phyloP scores from a whole-genome alignment of 1,284 basidiomycete species.

The Melampsora larici-populina region DNA sequence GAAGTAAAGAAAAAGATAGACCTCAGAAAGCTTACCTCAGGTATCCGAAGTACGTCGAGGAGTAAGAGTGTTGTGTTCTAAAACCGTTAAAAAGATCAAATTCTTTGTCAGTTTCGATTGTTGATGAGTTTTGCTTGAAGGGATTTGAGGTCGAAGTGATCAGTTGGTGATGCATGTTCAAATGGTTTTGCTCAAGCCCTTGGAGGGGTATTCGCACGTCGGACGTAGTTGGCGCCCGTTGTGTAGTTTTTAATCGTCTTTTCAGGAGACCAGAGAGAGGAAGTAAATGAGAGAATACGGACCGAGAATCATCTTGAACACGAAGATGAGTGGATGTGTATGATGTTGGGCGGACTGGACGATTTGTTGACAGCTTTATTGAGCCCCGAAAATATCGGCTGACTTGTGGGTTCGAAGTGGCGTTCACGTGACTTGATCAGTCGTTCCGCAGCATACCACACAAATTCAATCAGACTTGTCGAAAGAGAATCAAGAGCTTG shows the following conservation, averaged over 20 bases:
- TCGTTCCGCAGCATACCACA: too few species aligned
- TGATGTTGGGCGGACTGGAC: too few species aligned
- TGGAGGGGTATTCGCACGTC: not conserved
- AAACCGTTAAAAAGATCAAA: too few species aligned
- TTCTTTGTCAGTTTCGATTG: too few species aligned
- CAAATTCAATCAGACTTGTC: too few species aligned
- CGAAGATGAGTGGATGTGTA: too few species aligned
- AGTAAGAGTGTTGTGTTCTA: not conserved
- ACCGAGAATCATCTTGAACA: too few species aligned
- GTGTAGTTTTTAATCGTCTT: slow-evolving; percentile 1
- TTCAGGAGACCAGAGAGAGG: not conserved
- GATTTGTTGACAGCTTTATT: too few species aligned
- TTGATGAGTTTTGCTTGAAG: not conserved
- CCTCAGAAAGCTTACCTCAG: not conserved
- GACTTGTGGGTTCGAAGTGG: too few species aligned
- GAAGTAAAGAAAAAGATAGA: not conserved
- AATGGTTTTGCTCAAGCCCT: slow-evolving; percentile 1
- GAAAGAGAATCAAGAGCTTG: too few species aligned
- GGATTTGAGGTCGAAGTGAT: not conserved
- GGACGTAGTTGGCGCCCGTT: slow-evolving; percentile 7
- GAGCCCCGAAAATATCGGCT: too few species aligned
- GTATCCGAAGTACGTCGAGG: not conserved
- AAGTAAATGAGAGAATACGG: not conserved
- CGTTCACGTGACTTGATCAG: too few species aligned
- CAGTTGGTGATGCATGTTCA: slow-evolving; percentile 12